Percentiles rank a stretch among this genome's conserved stretches.
These are phyloP conservation scores for Camptophora hylomeconis DNA, from an alignment of 2,329 filamentous ascomycete species.

Conservation along the genomic window DNA sequence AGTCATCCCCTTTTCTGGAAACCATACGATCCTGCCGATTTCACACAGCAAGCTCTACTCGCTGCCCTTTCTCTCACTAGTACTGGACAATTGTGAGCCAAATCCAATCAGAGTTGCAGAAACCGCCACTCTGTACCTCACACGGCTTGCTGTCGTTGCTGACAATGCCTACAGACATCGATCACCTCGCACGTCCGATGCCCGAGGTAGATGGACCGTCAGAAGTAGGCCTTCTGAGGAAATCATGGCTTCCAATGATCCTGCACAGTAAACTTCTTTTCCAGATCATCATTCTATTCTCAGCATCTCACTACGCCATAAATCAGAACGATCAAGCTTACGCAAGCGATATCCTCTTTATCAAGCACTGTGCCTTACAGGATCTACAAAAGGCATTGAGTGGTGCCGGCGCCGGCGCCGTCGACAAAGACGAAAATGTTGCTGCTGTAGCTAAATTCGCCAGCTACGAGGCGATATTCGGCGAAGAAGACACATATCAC, in stretches of 20 bases:
- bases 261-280: constrained; percentile 28
- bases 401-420: no score
- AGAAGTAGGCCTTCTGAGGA: constrained; percentile 24
- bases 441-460: constrained; percentile 40
- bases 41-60: no score
- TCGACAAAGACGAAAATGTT: no score
- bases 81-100: no score
- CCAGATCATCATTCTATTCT: constrained; percentile 29
- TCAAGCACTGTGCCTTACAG: constrained; percentile 35
- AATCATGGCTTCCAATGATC: constrained; percentile 29
- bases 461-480: constrained; percentile 40
- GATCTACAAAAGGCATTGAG: constrained; percentile 20
- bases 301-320: constrained; percentile 28
- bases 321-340: constrained; percentile 11
- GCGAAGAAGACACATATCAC: constrained; percentile 28
- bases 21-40: no score
- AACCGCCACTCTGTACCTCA: no score
- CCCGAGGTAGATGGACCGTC: constrained; percentile 27
- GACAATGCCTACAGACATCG: constrained; percentile 19
- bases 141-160: no score
- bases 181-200: constrained; percentile 28
- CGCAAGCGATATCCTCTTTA: constrained; percentile 24
- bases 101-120: no score
- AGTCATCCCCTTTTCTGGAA: no score
- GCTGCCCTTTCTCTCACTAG: no score